Conservation (phyloP, 192 early-diverging fungal genomes). For the Haplosporangium gracile region DNA sequence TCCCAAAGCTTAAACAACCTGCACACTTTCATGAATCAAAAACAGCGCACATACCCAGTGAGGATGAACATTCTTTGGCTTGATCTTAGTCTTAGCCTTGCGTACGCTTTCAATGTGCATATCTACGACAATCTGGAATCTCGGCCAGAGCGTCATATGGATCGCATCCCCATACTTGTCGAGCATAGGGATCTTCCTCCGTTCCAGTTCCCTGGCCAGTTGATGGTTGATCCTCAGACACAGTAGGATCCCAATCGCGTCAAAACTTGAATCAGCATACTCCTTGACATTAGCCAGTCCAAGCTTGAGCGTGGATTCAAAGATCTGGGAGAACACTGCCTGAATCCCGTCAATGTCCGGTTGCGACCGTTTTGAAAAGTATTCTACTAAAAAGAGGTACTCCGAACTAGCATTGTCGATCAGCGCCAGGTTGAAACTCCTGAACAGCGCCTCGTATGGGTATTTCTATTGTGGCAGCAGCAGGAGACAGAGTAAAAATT, state of each 20-base stretch:
- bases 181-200: constrained; percentile 77
- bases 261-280: constrained; percentile 83
- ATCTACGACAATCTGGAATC: constrained; percentile 86
- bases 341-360: constrained; percentile 72
- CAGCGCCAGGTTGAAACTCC: constrained; percentile 91
- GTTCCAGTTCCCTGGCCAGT: constrained; percentile 85
- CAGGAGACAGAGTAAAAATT: neutral
- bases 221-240: constrained; percentile 92
- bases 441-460: constrained; percentile 92
- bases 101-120: constrained; percentile 93
- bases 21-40: neutral
- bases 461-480: constrained; percentile 65
- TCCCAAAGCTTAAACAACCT: too few species aligned
- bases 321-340: constrained; percentile 87
- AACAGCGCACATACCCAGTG: constrained; percentile 75
- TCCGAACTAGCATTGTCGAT: constrained; percentile 96
- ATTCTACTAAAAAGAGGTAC: constrained; percentile 93
- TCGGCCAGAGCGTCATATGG: constrained; percentile 96
- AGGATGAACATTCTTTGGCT: constrained; percentile 81
- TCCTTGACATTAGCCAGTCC: constrained; percentile 74
- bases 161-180: constrained; percentile 90
- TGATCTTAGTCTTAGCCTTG: constrained; percentile 75
- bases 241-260: constrained; percentile 91
- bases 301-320: constrained; percentile 85
- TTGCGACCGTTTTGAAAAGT: constrained; percentile 84